Evolutionary conservation across 805 yeast species (phyloP), one percentile per base, ranked within the genome.

Genomic region (Maudiozyma pseudohumilis): DNA sequence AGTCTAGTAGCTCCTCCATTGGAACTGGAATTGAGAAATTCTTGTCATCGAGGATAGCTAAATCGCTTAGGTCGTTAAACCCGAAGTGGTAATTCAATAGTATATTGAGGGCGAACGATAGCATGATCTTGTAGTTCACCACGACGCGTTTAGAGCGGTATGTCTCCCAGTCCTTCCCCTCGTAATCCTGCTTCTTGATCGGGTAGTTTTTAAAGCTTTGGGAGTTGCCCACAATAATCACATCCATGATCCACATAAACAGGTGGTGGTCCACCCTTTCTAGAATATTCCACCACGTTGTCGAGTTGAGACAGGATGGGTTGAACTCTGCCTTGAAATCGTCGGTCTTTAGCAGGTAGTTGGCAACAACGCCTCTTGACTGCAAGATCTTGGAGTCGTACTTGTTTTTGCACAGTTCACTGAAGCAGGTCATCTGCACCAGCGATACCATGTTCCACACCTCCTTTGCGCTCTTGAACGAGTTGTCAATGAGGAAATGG

Each of bases 51-150:
- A 53, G 40, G 18, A 40, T 45, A 4, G 52, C 50, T 25, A 66
- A 44, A 8, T 53, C 49, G 15, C 51, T 50, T 37, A 65, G 44
- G 39, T 59, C 60, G 32, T 53, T 55, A 42, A 64, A 73, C 2
- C 78, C 78, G 52, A 66, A 71, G 52, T 73, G 77, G 49, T 70
- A 66, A 42, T 72, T 68, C 30, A 67, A 53, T 21, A 72, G 46
- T 4, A 72, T 55, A 18, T 66, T 64, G 25, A 69, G 38, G 5
- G 64, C 45, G 15, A 69, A 49, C 0, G 75, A 58, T 20, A 63
- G 53, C 16, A 66, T 43, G 2, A 65, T 47, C 44, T 66, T 69
- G 48, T 70, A 67, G 40, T 65, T 64, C 51, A 59, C 38, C 40
- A 52, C 43, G 43, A 56, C 56, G 46, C 63, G 43, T 49, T 61